Conservation (phyloP, 768 basidiomycete species). For the Amanita pallidorosea region DNA sequence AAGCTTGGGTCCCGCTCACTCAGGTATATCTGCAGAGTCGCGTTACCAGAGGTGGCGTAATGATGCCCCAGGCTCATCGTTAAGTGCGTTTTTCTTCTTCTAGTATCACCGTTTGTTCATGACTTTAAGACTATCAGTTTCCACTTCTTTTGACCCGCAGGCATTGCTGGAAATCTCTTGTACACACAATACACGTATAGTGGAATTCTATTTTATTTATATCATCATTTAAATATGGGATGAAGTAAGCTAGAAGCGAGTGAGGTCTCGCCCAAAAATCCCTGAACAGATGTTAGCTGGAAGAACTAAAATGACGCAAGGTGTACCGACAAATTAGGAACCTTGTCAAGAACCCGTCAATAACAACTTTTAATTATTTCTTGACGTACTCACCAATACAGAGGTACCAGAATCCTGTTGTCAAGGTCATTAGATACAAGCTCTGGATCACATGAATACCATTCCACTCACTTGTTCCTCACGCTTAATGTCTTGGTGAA, state of each 20-base stretch:
- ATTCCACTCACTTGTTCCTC: slow-evolving; percentile 52
- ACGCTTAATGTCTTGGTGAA: slow-evolving; percentile 67
- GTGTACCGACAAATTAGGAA: slow-evolving; percentile 52
- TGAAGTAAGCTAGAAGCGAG: slow-evolving; percentile 43
- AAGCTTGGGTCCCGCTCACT: too few relatives aligned
- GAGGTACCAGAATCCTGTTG: slow-evolving; percentile 49
- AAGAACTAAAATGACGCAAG: slow-evolving; percentile 4
- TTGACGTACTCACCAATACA: slow-evolving; percentile 41
- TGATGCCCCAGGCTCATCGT: too few relatives aligned
- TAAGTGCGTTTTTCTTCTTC: neutral
- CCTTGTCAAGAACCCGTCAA: slow-evolving; percentile 22
- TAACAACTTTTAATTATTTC: slow-evolving; percentile 1
- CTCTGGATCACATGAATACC: neutral
- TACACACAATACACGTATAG: too few relatives aligned
- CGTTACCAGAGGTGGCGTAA: too few relatives aligned
- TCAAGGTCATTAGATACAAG: neutral
- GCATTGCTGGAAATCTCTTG: too few relatives aligned
- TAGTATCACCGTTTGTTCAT: neutral
- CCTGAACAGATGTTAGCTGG: slow-evolving; percentile 23
- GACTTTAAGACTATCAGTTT: too few relatives aligned
- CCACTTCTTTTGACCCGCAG: too few relatives aligned
- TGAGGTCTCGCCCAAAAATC: slow-evolving; percentile 70
- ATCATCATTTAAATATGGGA: neutral
- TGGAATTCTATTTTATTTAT: neutral
- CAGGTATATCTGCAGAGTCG: neutral